Percentiles rank a stretch among this genome's conserved stretches.
These are phyloP conservation scores for Claviceps arundinis DNA, from an alignment of 2,329 filamentous ascomycete species.

Conservation along the genomic window DNA sequence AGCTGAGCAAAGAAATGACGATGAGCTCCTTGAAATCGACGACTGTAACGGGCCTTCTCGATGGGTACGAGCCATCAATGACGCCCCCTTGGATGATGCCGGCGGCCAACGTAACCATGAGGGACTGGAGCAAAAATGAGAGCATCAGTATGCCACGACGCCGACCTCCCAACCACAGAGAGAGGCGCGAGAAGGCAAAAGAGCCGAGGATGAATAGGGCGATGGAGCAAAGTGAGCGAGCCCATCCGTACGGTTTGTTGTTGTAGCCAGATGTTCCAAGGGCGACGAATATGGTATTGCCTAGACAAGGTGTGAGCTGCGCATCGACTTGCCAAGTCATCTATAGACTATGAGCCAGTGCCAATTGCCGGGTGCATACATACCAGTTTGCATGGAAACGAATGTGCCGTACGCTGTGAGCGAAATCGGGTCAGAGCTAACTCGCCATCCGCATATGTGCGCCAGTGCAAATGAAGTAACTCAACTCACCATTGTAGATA, in stretches of 20 bases:
- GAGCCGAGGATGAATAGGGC: slow-evolving; percentile 39
- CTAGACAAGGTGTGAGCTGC: slow-evolving; percentile 13
- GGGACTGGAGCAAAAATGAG: slow-evolving; percentile 38
- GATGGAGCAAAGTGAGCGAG: slow-evolving; percentile 36
- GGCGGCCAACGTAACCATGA: slow-evolving; percentile 38
- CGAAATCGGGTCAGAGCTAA: background rate
- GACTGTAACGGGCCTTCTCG: slow-evolving; percentile 3
- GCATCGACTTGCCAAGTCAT: background rate
- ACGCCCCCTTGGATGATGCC: slow-evolving; percentile 33
- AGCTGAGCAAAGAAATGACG: slow-evolving; percentile 34
- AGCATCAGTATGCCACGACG: slow-evolving; percentile 26
- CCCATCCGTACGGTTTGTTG: slow-evolving; percentile 37
- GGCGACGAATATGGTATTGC: slow-evolving; percentile 51
- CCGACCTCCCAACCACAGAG: slow-evolving; percentile 14
- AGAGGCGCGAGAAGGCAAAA: slow-evolving; percentile 26
- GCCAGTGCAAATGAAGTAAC: background rate
- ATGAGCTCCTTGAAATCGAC: slow-evolving; percentile 22
- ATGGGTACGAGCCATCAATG: slow-evolving; percentile 7
- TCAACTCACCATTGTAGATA: slow-evolving; percentile 20
- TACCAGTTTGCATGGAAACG: slow-evolving; percentile 26
- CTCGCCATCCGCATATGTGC: background rate
- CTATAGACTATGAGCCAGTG: background rate
- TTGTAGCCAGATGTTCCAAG: slow-evolving; percentile 40
- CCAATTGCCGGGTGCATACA: slow-evolving; percentile 5
- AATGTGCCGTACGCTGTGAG: slow-evolving; percentile 12